Percentiles rank a stretch among this genome's conserved stretches.
phyloP scores from a whole-genome alignment of 1,284 basidiomycete species.

The Wolfiporia cocos region DNA sequence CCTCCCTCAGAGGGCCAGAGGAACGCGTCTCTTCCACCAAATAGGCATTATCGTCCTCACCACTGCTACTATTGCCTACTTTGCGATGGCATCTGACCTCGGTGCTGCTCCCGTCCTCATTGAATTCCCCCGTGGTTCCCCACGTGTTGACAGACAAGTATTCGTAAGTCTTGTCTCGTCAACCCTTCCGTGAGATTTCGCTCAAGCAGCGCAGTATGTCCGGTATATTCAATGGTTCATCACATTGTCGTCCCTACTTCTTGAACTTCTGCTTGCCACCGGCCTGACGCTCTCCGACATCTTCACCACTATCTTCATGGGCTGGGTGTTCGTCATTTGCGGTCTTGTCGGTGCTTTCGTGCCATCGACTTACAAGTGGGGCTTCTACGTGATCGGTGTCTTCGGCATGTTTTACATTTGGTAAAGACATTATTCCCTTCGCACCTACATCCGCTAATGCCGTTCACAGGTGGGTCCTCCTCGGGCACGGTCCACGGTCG shows the following conservation, averaged over 20 bases:
- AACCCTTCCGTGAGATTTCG: background rate
- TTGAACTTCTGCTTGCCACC: slow-evolving; percentile 45
- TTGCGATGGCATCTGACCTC: slow-evolving; percentile 56
- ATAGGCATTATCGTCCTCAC: slow-evolving; percentile 40
- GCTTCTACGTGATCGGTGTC: slow-evolving; percentile 40
- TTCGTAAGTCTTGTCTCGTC: slow-evolving; percentile 34
- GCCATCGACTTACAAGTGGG: slow-evolving; percentile 45
- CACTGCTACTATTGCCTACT: slow-evolving; percentile 39
- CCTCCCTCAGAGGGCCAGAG: slow-evolving; percentile 27
- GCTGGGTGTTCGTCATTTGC: slow-evolving; percentile 41
- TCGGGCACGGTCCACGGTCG: slow-evolving; percentile 24
- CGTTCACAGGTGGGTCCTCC: slow-evolving; percentile 21
- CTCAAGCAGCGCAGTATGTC: slow-evolving; percentile 26
- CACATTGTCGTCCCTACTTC: slow-evolving; percentile 50
- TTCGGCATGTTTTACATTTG: slow-evolving; percentile 42
- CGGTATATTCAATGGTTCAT: slow-evolving; percentile 56
- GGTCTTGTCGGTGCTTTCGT: slow-evolving; percentile 48
- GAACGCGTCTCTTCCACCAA: slow-evolving; percentile 43
- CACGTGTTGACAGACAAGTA: slow-evolving; percentile 39
- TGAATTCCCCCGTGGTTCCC: slow-evolving; percentile 35
- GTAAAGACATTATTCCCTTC: slow-evolving; percentile 28
- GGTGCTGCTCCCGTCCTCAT: slow-evolving; percentile 43
- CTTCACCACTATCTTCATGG: slow-evolving; percentile 48
- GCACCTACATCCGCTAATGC: slow-evolving; percentile 8
- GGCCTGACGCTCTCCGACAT: slow-evolving; percentile 47